Base-by-base conservation (phyloP, 495 filamentous ascomycete species). In the Amphirosellinia nigrospora region DNA sequence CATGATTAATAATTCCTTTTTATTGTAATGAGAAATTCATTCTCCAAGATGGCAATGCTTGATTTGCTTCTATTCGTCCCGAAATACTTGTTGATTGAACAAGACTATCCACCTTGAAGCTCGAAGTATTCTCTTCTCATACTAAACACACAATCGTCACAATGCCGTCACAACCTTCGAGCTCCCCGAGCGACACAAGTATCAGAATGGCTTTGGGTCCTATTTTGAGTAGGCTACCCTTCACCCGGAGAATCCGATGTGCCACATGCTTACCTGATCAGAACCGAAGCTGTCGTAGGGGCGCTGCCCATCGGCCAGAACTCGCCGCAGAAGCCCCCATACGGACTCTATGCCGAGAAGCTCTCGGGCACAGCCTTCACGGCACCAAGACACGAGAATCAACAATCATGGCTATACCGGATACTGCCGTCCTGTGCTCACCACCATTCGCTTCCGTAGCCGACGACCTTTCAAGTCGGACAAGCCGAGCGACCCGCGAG, bases 351-450 rank as follows among this genome's bases (percentile, higher is more conserved):
- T 78, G 87, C 93, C 58, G 94, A 98, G 79, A 97, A 97, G 86
- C 88, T 98, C 34, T 97, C 94, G 0, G 94, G 94, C 19, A 97
- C 94, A 8, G 91, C 94, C 45, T 98, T 98, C 78, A 98, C 94
- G 32, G 93, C 94, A 7, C 94, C 94, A 0, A 88, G 94, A 21
- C 87, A 90, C 79, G 92, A 96, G 77, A 98, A 97, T 82, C 89
- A 91, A 77, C 94, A 97, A 75, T 87, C 94, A 45, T 98, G 94
- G 94, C 89, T 97, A n/a, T 97, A 98, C 78, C 88, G 94, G 13
- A 93, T 97, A 70, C 83, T 97, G 34, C 94, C 94, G 43, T 87
- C 92, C 0, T 93, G 93, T 48, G 87, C 93, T 7, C 94, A 98
- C 74, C 87, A 67, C 87, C 91, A 60, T 97, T 97, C 78, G 75